Percentiles rank a stretch among this genome's conserved stretches.
phyloP scores from a whole-genome alignment of 495 filamentous ascomycete species.

The Achaetomiella virescens region DNA sequence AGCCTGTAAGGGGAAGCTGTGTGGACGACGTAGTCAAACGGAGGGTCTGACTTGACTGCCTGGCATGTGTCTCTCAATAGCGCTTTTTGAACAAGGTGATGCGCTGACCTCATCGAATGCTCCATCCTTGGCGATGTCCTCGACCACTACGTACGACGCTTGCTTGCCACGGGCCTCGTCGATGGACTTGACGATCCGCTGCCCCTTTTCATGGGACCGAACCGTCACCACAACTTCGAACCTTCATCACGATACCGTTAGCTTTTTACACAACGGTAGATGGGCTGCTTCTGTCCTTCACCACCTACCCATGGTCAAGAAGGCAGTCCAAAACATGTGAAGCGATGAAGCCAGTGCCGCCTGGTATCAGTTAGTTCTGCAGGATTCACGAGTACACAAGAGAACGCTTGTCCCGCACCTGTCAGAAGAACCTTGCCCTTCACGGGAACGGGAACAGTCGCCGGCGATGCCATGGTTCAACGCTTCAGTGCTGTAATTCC shows the following conservation, averaged over 20 bases:
- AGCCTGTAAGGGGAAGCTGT: slow-evolving; percentile 41
- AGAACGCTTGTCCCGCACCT: slow-evolving; percentile 11
- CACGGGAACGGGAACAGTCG: not conserved
- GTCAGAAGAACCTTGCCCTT: slow-evolving; percentile 28
- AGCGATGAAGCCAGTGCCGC: slow-evolving; percentile 38
- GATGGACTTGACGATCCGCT: slow-evolving; percentile 29
- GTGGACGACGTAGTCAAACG: slow-evolving; percentile 39
- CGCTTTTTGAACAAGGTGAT: not conserved
- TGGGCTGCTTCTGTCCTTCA: not conserved
- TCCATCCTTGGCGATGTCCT: slow-evolving; percentile 28
- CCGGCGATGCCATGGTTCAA: too few relatives aligned
- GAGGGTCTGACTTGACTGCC: slow-evolving; percentile 23
- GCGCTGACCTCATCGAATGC: slow-evolving; percentile 32
- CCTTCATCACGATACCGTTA: slow-evolving; percentile 12
- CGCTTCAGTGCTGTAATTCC: too few relatives aligned
- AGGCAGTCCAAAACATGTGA: slow-evolving; percentile 35
- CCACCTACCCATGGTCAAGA: slow-evolving; percentile 25
- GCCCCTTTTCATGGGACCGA: slow-evolving; percentile 36
- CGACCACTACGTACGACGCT: slow-evolving; percentile 32
- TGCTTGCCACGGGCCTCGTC: not conserved
- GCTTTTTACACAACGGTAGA: not conserved
- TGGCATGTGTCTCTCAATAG: not conserved
- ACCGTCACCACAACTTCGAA: slow-evolving; percentile 36
- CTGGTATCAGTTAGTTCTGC: slow-evolving; percentile 13
- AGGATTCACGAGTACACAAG: not conserved